Evolutionary conservation across 352 stramenopile genomes (phyloP).

Genomic region (Phytophthora pistaciae): DNA sequence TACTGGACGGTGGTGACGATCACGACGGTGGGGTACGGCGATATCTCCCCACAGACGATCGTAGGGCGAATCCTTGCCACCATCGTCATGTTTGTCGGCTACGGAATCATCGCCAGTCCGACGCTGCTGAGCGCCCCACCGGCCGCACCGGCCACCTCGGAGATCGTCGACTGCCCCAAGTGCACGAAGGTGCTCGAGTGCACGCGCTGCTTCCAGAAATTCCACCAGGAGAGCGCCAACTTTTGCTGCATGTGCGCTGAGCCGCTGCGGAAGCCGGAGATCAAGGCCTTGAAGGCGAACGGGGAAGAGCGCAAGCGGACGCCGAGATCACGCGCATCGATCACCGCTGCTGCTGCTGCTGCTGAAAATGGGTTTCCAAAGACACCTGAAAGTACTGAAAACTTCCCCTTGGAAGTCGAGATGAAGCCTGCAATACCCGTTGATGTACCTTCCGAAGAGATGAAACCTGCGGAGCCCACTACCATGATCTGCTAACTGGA

Average conservation of each 20-base stretch:
- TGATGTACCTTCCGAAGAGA: constrained; percentile 12
- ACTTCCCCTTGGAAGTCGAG: constrained; percentile 1
- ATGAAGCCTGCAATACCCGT: constrained; percentile 18
- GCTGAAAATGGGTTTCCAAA: constrained; percentile 9
- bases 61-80: constrained; percentile 79
- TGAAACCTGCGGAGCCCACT: constrained; percentile 12
- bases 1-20: constrained; percentile 90
- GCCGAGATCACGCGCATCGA: constrained; percentile 46
- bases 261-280: constrained; percentile 58
- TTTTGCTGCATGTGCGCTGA: constrained; percentile 79
- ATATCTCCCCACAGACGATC: constrained; percentile 84
- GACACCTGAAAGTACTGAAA: neutral
- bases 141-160: constrained; percentile 22
- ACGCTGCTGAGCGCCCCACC: constrained; percentile 53
- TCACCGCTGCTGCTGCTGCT: constrained; percentile 9
- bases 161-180: constrained; percentile 29
- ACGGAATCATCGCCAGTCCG: constrained; percentile 86
- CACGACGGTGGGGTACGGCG: constrained; percentile 85
- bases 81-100: constrained; percentile 85
- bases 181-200: constrained; percentile 69
- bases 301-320: constrained; percentile 54
- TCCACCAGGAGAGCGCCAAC: constrained; percentile 81
- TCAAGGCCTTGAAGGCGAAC: constrained; percentile 54
- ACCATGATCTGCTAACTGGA: constrained; percentile 23
- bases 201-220: constrained; percentile 71